Percentiles rank a stretch among this genome's conserved stretches.
Conservation (phyloP, 805 yeast species). For the Saccharomycodes ludwigii region DNA sequence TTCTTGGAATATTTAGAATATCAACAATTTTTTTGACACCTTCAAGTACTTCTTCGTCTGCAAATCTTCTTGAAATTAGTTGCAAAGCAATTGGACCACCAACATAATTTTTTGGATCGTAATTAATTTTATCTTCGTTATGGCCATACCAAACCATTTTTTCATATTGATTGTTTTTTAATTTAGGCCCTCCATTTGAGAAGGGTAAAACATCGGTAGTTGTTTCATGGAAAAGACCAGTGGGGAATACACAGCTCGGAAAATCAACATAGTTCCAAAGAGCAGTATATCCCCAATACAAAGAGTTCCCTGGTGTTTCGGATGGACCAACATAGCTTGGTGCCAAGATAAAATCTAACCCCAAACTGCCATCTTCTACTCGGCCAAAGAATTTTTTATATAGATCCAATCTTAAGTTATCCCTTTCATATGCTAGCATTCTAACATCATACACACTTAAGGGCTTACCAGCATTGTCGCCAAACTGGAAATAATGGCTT, state of each 20-base stretch:
- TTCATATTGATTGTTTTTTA: constrained; percentile 11
- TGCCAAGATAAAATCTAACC: constrained; percentile 48
- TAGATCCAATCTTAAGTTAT: constrained; percentile 37
- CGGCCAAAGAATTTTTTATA: constrained; percentile 10
- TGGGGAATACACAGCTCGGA: constrained; percentile 52
- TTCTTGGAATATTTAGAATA: constrained; percentile 15
- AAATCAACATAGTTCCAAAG: constrained; percentile 60
- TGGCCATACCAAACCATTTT: constrained; percentile 10
- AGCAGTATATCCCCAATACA: constrained; percentile 71
- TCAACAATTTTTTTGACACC: constrained; percentile 29
- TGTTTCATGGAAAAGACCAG: constrained; percentile 48
- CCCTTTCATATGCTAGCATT: constrained; percentile 40
- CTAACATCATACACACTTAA: constrained; percentile 39
- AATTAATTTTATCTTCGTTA: constrained; percentile 7
- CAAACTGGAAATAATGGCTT: constrained; percentile 44
- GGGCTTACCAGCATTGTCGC: constrained; percentile 44
- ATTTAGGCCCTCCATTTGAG: constrained; percentile 4
- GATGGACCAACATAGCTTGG: constrained; percentile 62
- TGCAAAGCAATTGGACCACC: constrained; percentile 39
- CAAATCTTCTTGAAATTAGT: constrained; percentile 36
- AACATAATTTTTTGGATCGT: constrained; percentile 23
- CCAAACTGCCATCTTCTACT: constrained; percentile 1
- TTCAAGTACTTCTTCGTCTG: constrained; percentile 34
- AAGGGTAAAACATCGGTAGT: constrained; percentile 35
- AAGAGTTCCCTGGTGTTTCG: constrained; percentile 46